Conservation (phyloP, 2,329 filamentous ascomycete genomes). For the Mollisia scopiformis region DNA sequence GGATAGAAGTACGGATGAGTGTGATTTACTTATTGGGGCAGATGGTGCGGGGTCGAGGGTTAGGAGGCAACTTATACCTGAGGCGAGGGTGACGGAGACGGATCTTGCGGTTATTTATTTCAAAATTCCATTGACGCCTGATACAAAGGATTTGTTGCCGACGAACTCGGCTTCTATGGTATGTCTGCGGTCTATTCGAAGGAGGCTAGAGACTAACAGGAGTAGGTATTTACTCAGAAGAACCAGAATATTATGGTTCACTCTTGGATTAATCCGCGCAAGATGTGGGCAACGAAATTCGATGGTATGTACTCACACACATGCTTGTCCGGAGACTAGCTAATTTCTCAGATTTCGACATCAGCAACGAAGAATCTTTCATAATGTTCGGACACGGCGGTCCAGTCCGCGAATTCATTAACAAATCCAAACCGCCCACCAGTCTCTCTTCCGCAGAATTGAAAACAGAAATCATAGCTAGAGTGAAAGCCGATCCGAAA, state of each 20-base stretch:
- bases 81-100: conserved; percentile 19
- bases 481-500: conserved; percentile 16
- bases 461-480: conserved; percentile 27
- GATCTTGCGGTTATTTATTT: conserved; percentile 33
- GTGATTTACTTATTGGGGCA: conserved; percentile 57
- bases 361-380: conserved; percentile 31
- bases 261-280: conserved; percentile 30
- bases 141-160: conserved; percentile 24
- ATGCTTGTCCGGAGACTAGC: not conserved
- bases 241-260: conserved; percentile 34
- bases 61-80: conserved; percentile 39
- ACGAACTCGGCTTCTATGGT: conserved; percentile 30
- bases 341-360: conserved; percentile 14
- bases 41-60: conserved; percentile 57
- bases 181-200: not conserved
- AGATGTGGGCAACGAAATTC: conserved; percentile 27
- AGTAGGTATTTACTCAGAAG: conserved; percentile 25
- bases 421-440: conserved; percentile 24
- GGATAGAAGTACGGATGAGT: conserved; percentile 46
- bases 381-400: conserved; percentile 34
- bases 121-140: conserved; percentile 31
- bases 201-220: not conserved
- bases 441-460: conserved; percentile 28
- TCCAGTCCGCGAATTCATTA: conserved; percentile 24
- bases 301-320: not conserved